These are phyloP conservation scores for Phytopythium mirpurense DNA, from an alignment of 352 stramenopile genomes.

Conservation along the genomic window DNA sequence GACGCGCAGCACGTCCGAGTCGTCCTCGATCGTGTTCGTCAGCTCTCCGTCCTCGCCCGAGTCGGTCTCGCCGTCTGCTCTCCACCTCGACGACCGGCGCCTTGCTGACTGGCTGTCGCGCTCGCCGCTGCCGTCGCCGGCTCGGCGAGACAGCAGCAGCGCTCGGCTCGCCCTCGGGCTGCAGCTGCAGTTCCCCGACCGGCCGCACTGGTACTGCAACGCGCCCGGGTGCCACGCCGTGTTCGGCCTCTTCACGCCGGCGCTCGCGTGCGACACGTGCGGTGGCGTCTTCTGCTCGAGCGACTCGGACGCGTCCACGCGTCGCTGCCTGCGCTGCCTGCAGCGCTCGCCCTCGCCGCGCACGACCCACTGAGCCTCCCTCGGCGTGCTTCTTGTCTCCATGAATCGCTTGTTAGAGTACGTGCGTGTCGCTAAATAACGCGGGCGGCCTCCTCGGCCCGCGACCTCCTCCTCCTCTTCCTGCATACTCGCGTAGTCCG, in stretches of 20 bases:
- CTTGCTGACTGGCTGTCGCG: constrained; percentile 2
- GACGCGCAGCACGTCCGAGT: constrained; percentile 35
- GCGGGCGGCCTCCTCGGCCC: neutral
- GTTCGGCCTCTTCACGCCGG: constrained; percentile 61
- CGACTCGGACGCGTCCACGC: constrained; percentile 36
- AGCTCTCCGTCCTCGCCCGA: constrained; percentile 23
- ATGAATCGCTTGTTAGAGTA: constrained; percentile 6
- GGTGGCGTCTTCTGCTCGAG: constrained; percentile 50
- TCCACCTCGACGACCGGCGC: neutral
- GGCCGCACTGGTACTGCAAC: constrained; percentile 75
- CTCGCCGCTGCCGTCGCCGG: neutral
- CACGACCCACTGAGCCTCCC: too few relatives aligned
- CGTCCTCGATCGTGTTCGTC: constrained; percentile 47
- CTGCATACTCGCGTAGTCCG: too few relatives aligned
- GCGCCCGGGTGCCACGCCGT: constrained; percentile 46
- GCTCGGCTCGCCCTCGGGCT: too few relatives aligned
- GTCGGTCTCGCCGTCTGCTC: constrained; percentile 20
- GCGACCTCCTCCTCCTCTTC: neutral
- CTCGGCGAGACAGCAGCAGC: too few relatives aligned
- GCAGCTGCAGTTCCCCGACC: constrained; percentile 47
- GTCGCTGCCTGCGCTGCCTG: constrained; percentile 28
- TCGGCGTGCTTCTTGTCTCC: too few relatives aligned
- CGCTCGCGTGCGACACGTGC: constrained; percentile 41
- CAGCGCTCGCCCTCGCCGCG: too few relatives aligned
- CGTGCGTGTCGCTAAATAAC: constrained; percentile 8